phyloP scores from a whole-genome alignment of 352 stramenopile genomes.

The Elongisporangium undulatum region DNA sequence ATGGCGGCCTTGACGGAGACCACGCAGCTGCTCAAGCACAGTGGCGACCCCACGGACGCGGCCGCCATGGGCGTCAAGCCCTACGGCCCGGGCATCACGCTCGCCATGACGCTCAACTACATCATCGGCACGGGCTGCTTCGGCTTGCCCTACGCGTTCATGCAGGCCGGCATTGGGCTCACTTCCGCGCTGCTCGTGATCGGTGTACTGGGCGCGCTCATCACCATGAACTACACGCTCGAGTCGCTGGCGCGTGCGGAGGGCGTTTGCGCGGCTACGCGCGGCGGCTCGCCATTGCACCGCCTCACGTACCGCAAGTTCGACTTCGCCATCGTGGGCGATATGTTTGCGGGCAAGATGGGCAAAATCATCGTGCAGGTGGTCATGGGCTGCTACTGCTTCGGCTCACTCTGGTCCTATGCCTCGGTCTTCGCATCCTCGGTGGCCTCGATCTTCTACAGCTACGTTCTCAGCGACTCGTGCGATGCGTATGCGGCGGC shows the following conservation, averaged over 20 bases:
- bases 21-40: constrained; percentile 19
- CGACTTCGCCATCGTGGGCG: constrained; percentile 75
- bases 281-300: constrained; percentile 44
- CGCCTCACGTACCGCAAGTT: constrained; percentile 85
- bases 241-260: constrained; percentile 75
- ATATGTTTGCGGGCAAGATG: constrained; percentile 77
- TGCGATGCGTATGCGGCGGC: constrained; percentile 66
- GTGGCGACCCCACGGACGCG: constrained; percentile 14
- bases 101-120: constrained; percentile 86
- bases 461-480: constrained; percentile 49
- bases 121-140: constrained; percentile 87
- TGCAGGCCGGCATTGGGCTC: constrained; percentile 61
- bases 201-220: constrained; percentile 52
- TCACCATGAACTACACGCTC: constrained; percentile 89
- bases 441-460: constrained; percentile 73
- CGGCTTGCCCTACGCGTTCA: constrained; percentile 77
- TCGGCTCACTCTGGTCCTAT: constrained; percentile 81
- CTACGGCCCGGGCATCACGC: constrained; percentile 58
- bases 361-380: constrained; percentile 64
- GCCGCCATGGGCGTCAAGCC: constrained; percentile 52
- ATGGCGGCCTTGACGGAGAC: constrained; percentile 15
- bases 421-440: constrained; percentile 86
- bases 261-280: constrained; percentile 57
- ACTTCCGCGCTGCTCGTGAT: constrained; percentile 53
- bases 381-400: constrained; percentile 70